phyloP scores from a whole-genome alignment of 257 asterid genomes.

The Oldenlandia corymbosa region DNA sequence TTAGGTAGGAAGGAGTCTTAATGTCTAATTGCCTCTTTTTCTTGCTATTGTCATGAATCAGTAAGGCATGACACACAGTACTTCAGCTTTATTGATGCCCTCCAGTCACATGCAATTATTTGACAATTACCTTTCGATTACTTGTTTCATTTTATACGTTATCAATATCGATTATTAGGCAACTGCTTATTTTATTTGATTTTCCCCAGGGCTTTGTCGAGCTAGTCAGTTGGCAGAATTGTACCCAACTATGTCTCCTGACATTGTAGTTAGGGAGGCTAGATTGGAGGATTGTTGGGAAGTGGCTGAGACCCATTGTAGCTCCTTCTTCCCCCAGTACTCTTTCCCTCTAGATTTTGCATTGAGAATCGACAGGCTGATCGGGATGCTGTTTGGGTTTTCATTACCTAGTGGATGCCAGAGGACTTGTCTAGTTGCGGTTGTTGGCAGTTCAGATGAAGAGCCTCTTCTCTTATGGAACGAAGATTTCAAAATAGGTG shows the following conservation, averaged over 20 bases:
- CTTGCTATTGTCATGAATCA: not conserved
- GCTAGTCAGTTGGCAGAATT: constrained; percentile 81
- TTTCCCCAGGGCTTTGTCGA: constrained; percentile 46
- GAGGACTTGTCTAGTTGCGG: constrained; percentile 86
- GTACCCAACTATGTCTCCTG: constrained; percentile 66
- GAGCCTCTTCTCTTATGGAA: constrained; percentile 46
- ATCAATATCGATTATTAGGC: not conserved
- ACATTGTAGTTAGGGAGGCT: constrained; percentile 77
- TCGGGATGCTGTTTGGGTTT: constrained; percentile 87
- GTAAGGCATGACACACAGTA: too few species aligned
- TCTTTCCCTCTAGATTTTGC: constrained; percentile 85
- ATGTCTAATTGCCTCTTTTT: not conserved
- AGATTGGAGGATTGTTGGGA: constrained; percentile 97
- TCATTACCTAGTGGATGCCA: constrained; percentile 79
- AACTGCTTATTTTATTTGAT: not conserved
- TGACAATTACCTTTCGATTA: not conserved
- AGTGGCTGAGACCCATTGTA: constrained; percentile 94
- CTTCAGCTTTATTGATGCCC: too few species aligned
- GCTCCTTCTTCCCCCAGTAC: constrained; percentile 80
- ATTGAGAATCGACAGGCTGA: constrained; percentile 70
- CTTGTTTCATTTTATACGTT: not conserved
- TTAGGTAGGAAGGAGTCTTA: not conserved
- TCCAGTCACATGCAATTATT: not conserved
- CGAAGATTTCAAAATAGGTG: constrained; percentile 59
- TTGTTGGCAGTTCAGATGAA: constrained; percentile 44